Conservation (phyloP, 2,329 filamentous ascomycete genomes). For the Sclerotinia nivalis region DNA sequence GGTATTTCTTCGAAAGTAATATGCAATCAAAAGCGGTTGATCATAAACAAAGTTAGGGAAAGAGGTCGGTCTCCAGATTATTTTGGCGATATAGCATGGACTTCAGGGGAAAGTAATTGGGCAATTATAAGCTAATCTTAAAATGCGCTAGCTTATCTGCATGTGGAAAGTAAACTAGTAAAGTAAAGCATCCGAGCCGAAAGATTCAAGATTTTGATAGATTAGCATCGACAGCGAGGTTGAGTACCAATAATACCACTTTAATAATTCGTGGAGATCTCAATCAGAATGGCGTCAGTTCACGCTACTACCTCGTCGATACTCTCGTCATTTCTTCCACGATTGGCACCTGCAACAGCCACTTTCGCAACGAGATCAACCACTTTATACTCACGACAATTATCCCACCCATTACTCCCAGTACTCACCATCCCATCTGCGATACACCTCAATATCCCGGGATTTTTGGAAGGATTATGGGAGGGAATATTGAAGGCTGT, state of each 20-base stretch:
- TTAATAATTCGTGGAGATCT: neutral
- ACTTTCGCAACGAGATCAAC: conserved; percentile 48
- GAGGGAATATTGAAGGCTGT: conserved; percentile 89
- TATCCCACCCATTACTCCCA: conserved; percentile 52
- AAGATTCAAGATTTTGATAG: conserved; percentile 18
- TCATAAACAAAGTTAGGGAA: conserved; percentile 28
- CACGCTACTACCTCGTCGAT: conserved; percentile 46
- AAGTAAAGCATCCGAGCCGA: conserved; percentile 3
- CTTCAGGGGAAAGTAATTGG: conserved; percentile 25
- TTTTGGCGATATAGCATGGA: conserved; percentile 23
- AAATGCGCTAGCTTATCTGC: conserved; percentile 19
- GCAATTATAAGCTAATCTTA: conserved; percentile 19
- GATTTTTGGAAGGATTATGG: conserved; percentile 81
- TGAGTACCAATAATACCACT: neutral
- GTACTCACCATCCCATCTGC: conserved; percentile 60
- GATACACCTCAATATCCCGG: conserved; percentile 62
- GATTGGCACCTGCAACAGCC: conserved; percentile 49
- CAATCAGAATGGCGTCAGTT: conserved; percentile 48
- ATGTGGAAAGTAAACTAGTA: conserved; percentile 13
- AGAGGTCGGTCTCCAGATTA: conserved; percentile 23
- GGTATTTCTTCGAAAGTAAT: conserved; percentile 18
- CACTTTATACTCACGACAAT: conserved; percentile 49
- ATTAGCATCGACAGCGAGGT: neutral
- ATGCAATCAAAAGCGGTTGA: conserved; percentile 22
- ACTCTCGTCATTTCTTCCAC: conserved; percentile 56